These are phyloP conservation scores for Hypoxylon sp. DNA, from an alignment of 2,329 filamentous ascomycete species.

Conservation along the genomic window DNA sequence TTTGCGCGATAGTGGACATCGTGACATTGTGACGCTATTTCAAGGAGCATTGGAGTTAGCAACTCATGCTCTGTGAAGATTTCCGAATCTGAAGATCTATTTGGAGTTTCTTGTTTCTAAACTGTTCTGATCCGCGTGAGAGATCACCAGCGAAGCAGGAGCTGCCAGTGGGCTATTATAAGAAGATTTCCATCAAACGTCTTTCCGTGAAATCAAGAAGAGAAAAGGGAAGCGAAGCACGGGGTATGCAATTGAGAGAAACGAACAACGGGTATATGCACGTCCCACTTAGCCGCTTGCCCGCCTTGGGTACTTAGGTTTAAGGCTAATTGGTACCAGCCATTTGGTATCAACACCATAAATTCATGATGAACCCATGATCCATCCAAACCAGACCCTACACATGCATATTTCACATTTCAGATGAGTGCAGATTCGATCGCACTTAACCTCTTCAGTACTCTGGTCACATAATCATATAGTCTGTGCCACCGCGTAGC, in stretches of 20 bases:
- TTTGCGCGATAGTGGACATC: slow-evolving; percentile 18
- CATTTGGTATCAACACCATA: slow-evolving; percentile 20
- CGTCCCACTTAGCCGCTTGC: not conserved
- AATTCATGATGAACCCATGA: not conserved
- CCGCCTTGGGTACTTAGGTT: slow-evolving; percentile 12
- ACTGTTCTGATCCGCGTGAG: slow-evolving; percentile 26
- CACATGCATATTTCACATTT: slow-evolving; percentile 5
- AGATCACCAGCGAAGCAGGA: slow-evolving; percentile 14
- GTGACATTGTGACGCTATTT: slow-evolving; percentile 15
- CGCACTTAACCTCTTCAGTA: slow-evolving; percentile 7
- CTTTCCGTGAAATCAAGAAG: not conserved
- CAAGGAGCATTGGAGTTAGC: slow-evolving; percentile 5
- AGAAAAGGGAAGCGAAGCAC: slow-evolving; percentile 1
- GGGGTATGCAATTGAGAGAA: not conserved
- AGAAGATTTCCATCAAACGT: not conserved
- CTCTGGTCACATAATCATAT: not conserved
- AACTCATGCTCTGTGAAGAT: slow-evolving; percentile 11
- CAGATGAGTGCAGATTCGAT: slow-evolving; percentile 25
- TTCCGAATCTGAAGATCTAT: slow-evolving; percentile 10
- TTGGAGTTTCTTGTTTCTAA: slow-evolving; percentile 17
- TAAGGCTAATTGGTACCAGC: slow-evolving; percentile 37
- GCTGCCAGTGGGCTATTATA: not conserved
- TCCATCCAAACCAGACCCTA: slow-evolving; percentile 18
- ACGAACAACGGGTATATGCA: slow-evolving; percentile 26
- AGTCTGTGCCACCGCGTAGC: slow-evolving; percentile 9